A percentile compares a stretch with the other conserved stretches of the same genome.
These are phyloP conservation scores for Chlorella ohadii DNA, from an alignment of 139 green algal species.

Conservation along the genomic window DNA sequence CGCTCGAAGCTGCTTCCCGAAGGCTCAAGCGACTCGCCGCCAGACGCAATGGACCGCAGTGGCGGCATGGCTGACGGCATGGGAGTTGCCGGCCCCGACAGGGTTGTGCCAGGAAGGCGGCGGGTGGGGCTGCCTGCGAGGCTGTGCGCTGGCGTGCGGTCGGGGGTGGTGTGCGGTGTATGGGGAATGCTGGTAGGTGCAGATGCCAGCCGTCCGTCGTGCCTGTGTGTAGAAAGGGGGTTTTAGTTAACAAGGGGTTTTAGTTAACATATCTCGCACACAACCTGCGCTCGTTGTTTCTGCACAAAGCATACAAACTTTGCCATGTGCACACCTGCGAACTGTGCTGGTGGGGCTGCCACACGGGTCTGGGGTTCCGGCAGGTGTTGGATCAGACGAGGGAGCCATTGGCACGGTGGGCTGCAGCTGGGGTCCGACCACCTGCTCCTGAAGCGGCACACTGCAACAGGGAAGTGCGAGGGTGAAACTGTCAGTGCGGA, in stretches of 20 bases:
- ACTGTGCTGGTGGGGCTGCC: slow-evolving; percentile 30
- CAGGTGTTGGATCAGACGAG: background rate
- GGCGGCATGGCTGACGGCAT: background rate
- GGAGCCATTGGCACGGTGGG: background rate
- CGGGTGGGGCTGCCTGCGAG: slow-evolving; percentile 6
- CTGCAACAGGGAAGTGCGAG: background rate
- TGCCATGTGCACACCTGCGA: background rate
- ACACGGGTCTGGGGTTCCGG: slow-evolving; percentile 18
- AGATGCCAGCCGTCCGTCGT: background rate
- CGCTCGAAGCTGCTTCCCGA: slow-evolving; percentile 63
- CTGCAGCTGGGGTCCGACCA: background rate
- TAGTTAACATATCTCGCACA: too few species aligned
- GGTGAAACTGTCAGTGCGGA: background rate
- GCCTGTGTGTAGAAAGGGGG: background rate
- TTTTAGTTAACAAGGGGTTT: too few species aligned
- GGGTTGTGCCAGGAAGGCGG: background rate
- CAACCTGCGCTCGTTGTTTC: too few species aligned
- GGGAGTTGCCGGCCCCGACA: background rate
- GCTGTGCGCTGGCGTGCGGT: background rate
- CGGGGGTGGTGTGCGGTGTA: slow-evolving; percentile 14
- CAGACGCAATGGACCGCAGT: background rate
- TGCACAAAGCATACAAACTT: background rate
- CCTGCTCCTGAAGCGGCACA: background rate
- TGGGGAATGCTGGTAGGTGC: slow-evolving; percentile 16
- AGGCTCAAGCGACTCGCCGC: background rate